phyloP scores from a whole-genome alignment of 306 rosid genomes.

The Prunus armeniaca region DNA sequence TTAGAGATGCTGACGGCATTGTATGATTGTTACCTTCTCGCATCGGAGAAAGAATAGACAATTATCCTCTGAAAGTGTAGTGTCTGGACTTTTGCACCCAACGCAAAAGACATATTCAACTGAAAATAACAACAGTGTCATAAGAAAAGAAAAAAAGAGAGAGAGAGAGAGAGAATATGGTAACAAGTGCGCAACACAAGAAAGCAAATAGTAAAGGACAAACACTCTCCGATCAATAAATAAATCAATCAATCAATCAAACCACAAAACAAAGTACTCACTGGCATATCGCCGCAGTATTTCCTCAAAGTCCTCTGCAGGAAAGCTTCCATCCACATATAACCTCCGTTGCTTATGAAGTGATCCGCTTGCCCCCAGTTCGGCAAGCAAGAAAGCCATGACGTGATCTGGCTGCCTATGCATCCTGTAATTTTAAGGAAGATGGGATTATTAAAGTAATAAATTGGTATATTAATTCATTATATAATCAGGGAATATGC shows the following conservation, averaged over 20 bases:
- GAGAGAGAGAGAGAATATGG: too few relatives aligned
- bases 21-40: slow-evolving; percentile 60
- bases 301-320: slow-evolving; percentile 94
- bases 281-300: slow-evolving; percentile 87
- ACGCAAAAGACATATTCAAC: slow-evolving; percentile 87
- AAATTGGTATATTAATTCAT: too few relatives aligned
- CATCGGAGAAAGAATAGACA: slow-evolving; percentile 95
- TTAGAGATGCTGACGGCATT: background rate
- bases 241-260: background rate
- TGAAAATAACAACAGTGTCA: slow-evolving; percentile 26
- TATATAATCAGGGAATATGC: background rate
- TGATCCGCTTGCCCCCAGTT: slow-evolving; percentile 93
- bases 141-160: background rate
- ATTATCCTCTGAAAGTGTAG: slow-evolving; percentile 89
- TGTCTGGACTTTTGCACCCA: slow-evolving; percentile 97
- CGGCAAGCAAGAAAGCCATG: slow-evolving; percentile 91
- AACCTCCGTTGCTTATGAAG: slow-evolving; percentile 92
- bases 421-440: slow-evolving; percentile 49
- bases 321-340: slow-evolving; percentile 92
- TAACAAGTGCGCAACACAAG: background rate
- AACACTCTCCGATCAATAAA: background rate
- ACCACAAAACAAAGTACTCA: slow-evolving; percentile 32
- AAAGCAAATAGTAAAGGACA: background rate
- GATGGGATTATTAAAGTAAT: background rate
- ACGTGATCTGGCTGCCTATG: slow-evolving; percentile 97